A percentile compares a stretch with the other conserved stretches of the same genome.
Evolutionary conservation across 257 asterid species (phyloP).

Genomic region (Plantago major): DNA sequence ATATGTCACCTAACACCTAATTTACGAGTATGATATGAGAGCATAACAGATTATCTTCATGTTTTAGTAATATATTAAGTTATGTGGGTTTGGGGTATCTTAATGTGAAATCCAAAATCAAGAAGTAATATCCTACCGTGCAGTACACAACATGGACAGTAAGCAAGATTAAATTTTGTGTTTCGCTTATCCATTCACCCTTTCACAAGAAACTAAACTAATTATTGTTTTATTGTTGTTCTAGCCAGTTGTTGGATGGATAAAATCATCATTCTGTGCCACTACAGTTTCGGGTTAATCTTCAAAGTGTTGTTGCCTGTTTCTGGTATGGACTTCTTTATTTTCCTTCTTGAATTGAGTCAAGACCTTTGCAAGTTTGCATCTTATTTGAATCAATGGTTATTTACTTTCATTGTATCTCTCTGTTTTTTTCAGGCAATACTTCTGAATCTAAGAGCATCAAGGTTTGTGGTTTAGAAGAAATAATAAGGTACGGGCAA

Average conservation of each 20-base stretch:
- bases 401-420: neutral
- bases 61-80: too few species aligned
- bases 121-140: constrained; percentile 80
- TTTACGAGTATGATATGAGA: too few species aligned
- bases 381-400: neutral
- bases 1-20: too few species aligned
- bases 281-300: constrained; percentile 77
- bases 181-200: neutral
- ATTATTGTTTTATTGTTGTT: constrained; percentile 44
- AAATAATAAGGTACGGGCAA: too few species aligned
- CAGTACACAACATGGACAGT: constrained; percentile 84
- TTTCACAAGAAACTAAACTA: neutral
- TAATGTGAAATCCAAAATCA: constrained; percentile 78
- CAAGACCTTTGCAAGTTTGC: neutral
- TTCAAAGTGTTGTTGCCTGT: constrained; percentile 77
- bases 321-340: constrained; percentile 51
- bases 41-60: too few species aligned
- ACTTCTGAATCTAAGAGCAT: constrained; percentile 76
- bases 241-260: constrained; percentile 98
- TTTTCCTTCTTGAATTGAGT: neutral
- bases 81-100: too few species aligned
- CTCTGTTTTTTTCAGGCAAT: constrained; percentile 56
- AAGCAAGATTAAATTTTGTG: constrained; percentile 19
- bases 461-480: constrained; percentile 51
- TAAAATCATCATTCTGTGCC: constrained; percentile 86